Evolutionary conservation across 179 eudicot species (phyloP), one percentile per base, ranked within the genome.

Genomic region (Heliamphora pulchella): DNA sequence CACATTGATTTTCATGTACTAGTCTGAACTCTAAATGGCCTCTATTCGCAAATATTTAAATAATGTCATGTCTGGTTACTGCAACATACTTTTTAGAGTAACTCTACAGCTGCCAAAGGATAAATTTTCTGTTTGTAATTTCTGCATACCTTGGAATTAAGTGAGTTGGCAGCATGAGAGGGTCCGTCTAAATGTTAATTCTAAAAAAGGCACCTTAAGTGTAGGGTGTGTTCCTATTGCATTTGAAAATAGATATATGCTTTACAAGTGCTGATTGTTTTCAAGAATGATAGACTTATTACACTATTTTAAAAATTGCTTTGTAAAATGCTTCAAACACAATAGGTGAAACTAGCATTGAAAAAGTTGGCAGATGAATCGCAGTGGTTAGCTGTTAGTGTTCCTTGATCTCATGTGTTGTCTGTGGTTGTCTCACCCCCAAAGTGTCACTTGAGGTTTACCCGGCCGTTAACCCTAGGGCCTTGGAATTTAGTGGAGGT

Each of bases 371-470:
- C 7, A 48, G 18, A 13, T 50, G 43, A 71, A 50, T 71, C 9
- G 15, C 22, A 48, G 75, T 7, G 3, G 75, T 48, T 71, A 9
- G 75, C n/a, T n/a, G n/a, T n/a, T n/a, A n/a, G n/a, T 47, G 39
- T 48, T 71, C 76, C 46, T 53, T 73, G 59, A 73, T 53, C 46
- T 53, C 62, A 73, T n/a, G n/a, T n/a, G n/a, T n/a, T n/a, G n/a
- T n/a, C n/a, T n/a, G n/a, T n/a, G n/a, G n/a, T n/a, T n/a, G n/a
- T n/a, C n/a, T n/a, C n/a, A n/a, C n/a, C n/a, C n/a, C n/a, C n/a
- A n/a, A n/a, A n/a, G n/a, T n/a, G n/a, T n/a, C n/a, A n/a, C n/a
- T n/a, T n/a, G n/a, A n/a, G n/a, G n/a, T n/a, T n/a, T n/a, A n/a
- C n/a, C n/a, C n/a, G n/a, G n/a, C n/a, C n/a, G n/a, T n/a, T n/a